phyloP scores from a whole-genome alignment of 768 basidiomycete genomes.

The Melanogaster broomeanus region DNA sequence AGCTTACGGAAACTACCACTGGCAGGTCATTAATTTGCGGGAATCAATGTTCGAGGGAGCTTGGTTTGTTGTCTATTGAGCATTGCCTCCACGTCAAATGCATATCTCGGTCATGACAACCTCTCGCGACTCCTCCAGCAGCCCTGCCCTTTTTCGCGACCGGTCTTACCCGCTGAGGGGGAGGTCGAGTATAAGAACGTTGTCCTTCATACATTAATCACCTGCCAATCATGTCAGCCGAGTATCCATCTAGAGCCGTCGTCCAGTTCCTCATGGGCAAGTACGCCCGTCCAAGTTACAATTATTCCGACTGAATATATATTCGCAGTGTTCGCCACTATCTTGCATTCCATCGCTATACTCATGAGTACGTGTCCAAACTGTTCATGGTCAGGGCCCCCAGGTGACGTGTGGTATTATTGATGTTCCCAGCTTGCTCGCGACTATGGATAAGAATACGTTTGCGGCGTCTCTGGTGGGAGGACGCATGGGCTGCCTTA shows the following conservation, averaged over 20 bases:
- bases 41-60: too few relatives aligned
- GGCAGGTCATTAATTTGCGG: too few relatives aligned
- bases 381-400: not conserved
- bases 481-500: conserved; percentile 10
- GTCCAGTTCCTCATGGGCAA: conserved; percentile 3
- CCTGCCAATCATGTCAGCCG: not conserved
- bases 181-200: too few relatives aligned
- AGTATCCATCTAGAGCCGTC: not conserved
- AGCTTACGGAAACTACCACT: not conserved
- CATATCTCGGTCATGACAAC: not conserved
- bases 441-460: conserved; percentile 10
- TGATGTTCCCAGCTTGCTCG: not conserved
- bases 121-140: not conserved
- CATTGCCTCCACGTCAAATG: not conserved
- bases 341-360: conserved; percentile 7
- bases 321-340: conserved; percentile 9
- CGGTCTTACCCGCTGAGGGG: too few relatives aligned
- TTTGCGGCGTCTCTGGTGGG: conserved; percentile 13
- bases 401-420: not conserved
- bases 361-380: conserved; percentile 6
- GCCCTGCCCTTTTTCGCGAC: not conserved
- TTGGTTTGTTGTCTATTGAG: not conserved
- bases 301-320: not conserved
- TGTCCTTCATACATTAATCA: not conserved
- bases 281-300: not conserved